Conservation (phyloP, 169 alveolate species). For the Plasmodium blacklocki region DNA sequence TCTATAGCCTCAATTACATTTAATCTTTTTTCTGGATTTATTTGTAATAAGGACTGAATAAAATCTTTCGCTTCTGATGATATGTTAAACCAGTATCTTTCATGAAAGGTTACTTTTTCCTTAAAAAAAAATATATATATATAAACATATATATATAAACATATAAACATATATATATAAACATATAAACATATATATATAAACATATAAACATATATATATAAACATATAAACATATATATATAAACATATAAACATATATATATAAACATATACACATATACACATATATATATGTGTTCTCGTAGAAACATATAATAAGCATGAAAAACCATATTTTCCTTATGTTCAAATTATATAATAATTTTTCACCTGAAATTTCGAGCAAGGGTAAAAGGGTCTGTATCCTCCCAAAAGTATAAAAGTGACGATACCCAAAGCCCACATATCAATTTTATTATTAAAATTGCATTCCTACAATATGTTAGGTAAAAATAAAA, state of each 20-base stretch:
- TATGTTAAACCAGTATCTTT: constrained; percentile 78
- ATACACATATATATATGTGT: no score
- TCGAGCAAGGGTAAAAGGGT: constrained; percentile 81
- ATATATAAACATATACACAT: no score
- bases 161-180: background rate
- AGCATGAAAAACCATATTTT: background rate
- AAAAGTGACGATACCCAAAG: constrained; percentile 76
- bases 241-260: no score
- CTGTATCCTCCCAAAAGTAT: constrained; percentile 78
- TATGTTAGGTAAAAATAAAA: background rate
- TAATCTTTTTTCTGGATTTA: constrained; percentile 73
- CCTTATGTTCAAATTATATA: background rate
- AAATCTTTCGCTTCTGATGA: constrained; percentile 77
- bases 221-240: no score
- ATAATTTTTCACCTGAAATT: constrained; percentile 36
- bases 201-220: no score
- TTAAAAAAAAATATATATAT: background rate
- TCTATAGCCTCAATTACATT: constrained; percentile 76
- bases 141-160: background rate
- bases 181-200: background rate
- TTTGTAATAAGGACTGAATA: constrained; percentile 64
- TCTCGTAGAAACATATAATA: no score
- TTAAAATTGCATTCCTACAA: constrained; percentile 73
- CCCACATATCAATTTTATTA: constrained; percentile 80
- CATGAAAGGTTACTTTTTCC: constrained; percentile 78